Evolutionary conservation across 768 basidiomycete genomes (phyloP), one percentile per base, ranked within the genome.

Genomic region (Psilocybe subaeruginosa): DNA sequence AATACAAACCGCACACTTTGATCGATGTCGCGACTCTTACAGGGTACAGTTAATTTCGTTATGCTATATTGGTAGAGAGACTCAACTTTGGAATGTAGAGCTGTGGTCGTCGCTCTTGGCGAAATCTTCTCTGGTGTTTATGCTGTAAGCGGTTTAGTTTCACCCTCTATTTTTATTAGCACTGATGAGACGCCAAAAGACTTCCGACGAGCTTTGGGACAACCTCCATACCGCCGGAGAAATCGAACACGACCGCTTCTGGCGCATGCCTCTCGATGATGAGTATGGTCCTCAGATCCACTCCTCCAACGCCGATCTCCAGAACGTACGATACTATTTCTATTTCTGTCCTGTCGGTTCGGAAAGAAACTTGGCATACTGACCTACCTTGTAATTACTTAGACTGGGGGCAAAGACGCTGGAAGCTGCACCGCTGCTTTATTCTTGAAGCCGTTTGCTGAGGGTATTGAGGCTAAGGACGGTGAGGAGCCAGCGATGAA

Each of bases 11-110:
- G 0, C 87, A 91, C 69, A 92, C 91, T 0, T 77, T 95, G 52
- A 85, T 96, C 62, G 92, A 96, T 69, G 93, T 93, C 27, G 94
- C 94, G 12, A 95, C 93, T 0, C 82, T 95, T 48, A 95, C 92
- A 17, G 89, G 89, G 90, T 90, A 73, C 46, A 77, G 0, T 14
- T 31, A 14, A 27, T 11, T 48, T 14, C 35, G 16, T 33, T 65
- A 3, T 2, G 33, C 33, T 47, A 51, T 12, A n/a, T 16, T 31
- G 31, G 7, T 19, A 8, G 43, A 30, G 8, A 8, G 17, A 23
- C 46, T 52, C 39, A 49, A 49, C 8, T 29, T 41, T 17, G 8
- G 4, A 35, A 27, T 31, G 30, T 64, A 92, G 92, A 29, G 91
- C 92, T 3, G 87, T 91, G 76, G 75, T 78, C 47, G 76, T 89